Conservation (phyloP, 768 basidiomycete species). For the Cystobasidium ongulense region DNA sequence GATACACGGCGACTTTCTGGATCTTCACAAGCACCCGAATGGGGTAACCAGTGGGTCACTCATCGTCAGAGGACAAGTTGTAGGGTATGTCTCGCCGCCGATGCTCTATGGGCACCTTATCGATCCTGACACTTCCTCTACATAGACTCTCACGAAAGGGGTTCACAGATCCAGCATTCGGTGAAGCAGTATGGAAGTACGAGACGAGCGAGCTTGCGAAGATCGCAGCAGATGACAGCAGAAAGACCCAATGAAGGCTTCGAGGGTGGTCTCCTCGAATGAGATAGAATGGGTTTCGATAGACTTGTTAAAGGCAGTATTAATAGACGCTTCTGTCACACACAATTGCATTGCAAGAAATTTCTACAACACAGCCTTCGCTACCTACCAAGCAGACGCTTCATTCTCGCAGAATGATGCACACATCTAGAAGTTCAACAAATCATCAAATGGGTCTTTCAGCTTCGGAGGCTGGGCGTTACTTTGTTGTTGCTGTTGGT, state of each 20-base stretch:
- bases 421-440: constrained; percentile 16
- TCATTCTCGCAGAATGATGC: too few species aligned
- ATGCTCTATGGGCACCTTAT: too few species aligned
- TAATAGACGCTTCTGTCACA: too few species aligned
- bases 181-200: background rate
- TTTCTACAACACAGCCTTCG: background rate
- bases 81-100: constrained; percentile 7
- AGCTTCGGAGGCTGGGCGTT: constrained; percentile 32
- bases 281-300: too few species aligned
- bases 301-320: too few species aligned
- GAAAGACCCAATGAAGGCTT: background rate
- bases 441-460: constrained; percentile 32
- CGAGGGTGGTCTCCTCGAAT: background rate
- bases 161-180: constrained; percentile 5
- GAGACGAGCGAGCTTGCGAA: background rate
- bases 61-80: background rate
- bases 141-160: constrained; percentile 16
- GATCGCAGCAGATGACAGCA: background rate
- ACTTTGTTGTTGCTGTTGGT: constrained; percentile 24
- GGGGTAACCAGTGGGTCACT: background rate
- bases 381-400: too few species aligned
- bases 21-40: background rate
- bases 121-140: background rate
- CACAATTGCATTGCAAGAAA: too few species aligned
- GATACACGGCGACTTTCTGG: constrained; percentile 20